Conservation (phyloP, 345 rosid genomes). For the Ceriops tagal region DNA sequence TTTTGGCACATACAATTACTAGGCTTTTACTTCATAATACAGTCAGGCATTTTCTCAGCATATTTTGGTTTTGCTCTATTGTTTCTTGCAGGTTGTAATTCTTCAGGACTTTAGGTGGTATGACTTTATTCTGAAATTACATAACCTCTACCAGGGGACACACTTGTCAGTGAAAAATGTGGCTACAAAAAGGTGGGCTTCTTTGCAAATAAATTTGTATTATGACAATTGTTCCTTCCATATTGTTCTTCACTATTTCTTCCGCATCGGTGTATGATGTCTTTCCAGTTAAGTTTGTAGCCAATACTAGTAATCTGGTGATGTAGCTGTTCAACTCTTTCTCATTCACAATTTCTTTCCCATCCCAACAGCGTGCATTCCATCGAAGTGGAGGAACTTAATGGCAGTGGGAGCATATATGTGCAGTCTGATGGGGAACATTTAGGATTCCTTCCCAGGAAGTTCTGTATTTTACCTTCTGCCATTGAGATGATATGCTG, state of each 20-base stretch:
- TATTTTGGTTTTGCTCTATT: conserved; percentile 16
- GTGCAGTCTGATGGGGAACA: conserved; percentile 95
- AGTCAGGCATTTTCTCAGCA: background rate
- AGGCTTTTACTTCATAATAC: background rate
- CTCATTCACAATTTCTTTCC: background rate
- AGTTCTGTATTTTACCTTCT: conserved; percentile 62
- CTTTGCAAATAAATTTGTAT: conserved; percentile 5
- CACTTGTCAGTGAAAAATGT: conserved; percentile 74
- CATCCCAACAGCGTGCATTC: conserved; percentile 52
- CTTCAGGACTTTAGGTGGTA: conserved; percentile 96
- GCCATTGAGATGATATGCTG: conserved; percentile 72
- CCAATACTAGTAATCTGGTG: background rate
- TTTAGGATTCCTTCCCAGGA: conserved; percentile 84
- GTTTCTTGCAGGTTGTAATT: conserved; percentile 64
- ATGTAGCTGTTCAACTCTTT: background rate
- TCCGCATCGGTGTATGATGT: background rate
- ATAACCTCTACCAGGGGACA: conserved; percentile 76
- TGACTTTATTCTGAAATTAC: conserved; percentile 71
- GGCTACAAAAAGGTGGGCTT: conserved; percentile 59
- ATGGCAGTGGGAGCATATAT: conserved; percentile 51
- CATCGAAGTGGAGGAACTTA: conserved; percentile 69
- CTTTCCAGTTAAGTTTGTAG: background rate
- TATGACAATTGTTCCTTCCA: conserved; percentile 1
- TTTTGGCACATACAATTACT: background rate
- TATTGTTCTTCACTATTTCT: background rate